phyloP scores from a whole-genome alignment of 257 asterid species.

The Knoxia roxburghii region DNA sequence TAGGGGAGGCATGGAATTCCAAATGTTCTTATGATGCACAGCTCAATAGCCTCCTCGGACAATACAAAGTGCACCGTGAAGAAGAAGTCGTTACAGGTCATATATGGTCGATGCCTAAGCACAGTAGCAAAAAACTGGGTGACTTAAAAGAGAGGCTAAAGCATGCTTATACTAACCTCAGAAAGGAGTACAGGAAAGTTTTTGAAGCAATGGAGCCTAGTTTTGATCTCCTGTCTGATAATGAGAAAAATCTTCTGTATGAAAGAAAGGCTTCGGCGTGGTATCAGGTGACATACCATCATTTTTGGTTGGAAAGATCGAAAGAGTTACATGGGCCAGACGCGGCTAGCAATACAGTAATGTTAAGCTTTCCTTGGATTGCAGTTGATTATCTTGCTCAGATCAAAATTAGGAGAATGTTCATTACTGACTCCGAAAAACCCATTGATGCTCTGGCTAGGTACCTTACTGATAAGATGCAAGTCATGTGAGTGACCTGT shows the following conservation, averaged over 20 bases:
- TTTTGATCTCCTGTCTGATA: constrained; percentile 46
- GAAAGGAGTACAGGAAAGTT: constrained; percentile 68
- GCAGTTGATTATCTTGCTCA: constrained; percentile 88
- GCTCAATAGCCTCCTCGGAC: constrained; percentile 68
- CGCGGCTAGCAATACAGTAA: constrained; percentile 38
- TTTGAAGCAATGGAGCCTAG: constrained; percentile 54
- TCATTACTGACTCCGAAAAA: constrained; percentile 32
- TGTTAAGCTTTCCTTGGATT: constrained; percentile 92
- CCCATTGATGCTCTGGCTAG: constrained; percentile 67
- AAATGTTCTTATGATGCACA: constrained; percentile 75
- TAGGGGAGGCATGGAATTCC: constrained; percentile 56
- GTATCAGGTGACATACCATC: constrained; percentile 79
- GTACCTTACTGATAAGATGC: constrained; percentile 67
- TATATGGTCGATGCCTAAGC: constrained; percentile 85
- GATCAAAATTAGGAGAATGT: constrained; percentile 48
- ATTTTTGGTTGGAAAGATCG: constrained; percentile 46
- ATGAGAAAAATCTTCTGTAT: constrained; percentile 47
- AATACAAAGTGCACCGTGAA: constrained; percentile 66
- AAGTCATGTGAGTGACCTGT: constrained; percentile 22
- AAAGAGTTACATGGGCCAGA: constrained; percentile 36
- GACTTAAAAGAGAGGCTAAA: constrained; percentile 84
- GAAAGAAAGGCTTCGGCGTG: constrained; percentile 93
- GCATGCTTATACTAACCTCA: constrained; percentile 56
- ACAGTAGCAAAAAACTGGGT: constrained; percentile 57
- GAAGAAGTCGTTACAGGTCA: constrained; percentile 88